phyloP scores from a whole-genome alignment of 2,329 filamentous ascomycete species.

The Fusarium agapanthi region DNA sequence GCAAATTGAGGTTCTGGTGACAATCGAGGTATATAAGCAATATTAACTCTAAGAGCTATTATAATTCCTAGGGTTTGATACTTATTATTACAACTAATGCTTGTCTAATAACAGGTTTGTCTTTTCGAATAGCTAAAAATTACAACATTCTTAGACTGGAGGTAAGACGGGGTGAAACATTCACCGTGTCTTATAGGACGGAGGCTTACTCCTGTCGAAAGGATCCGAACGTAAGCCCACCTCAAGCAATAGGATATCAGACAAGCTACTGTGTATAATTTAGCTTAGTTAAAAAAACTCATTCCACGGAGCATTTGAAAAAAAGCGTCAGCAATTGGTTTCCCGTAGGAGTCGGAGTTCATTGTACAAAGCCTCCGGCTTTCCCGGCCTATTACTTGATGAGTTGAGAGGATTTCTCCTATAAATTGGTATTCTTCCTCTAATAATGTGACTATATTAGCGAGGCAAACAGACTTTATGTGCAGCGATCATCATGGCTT shows the following conservation, averaged over 20 bases:
- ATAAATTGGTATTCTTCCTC: not conserved
- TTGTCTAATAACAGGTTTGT: not conserved
- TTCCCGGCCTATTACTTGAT: rapidly evolving
- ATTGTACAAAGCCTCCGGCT: not conserved
- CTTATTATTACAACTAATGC: not conserved
- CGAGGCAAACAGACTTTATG: rapidly evolving
- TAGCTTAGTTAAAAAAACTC: not conserved
- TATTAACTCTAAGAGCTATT: no score
- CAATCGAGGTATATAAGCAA: no score
- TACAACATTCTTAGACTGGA: not conserved
- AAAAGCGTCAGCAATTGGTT: not conserved
- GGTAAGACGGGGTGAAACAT: not conserved
- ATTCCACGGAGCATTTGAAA: not conserved
- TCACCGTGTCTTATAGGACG: not conserved
- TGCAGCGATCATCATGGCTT: not conserved
- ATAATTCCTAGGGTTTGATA: no score
- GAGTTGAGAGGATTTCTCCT: not conserved
- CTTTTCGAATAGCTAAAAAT: no score
- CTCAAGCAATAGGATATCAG: not conserved
- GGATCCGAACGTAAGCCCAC: not conserved
- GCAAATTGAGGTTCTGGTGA: not conserved
- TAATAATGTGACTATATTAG: not conserved
- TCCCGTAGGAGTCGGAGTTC: not conserved
- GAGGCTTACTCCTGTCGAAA: not conserved
- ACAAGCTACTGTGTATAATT: not conserved